These are phyloP conservation scores for Phytophthora ramorum DNA, from an alignment of 352 stramenopile species.

Conservation along the genomic window DNA sequence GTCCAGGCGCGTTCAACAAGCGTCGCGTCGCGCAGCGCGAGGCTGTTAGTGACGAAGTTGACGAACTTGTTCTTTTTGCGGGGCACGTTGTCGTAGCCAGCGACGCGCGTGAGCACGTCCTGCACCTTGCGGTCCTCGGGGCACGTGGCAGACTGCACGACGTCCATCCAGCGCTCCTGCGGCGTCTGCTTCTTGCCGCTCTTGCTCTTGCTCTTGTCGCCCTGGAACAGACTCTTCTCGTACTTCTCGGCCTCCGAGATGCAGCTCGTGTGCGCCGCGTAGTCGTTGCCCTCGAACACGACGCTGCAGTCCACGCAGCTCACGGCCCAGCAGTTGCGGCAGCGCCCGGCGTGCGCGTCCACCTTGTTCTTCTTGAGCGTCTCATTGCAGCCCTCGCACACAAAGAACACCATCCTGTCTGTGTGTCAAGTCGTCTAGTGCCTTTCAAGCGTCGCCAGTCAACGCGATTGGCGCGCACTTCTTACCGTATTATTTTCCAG, in stretches of 20 bases:
- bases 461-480: background rate
- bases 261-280: conserved; percentile 91
- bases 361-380: conserved; percentile 96
- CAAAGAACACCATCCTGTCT: conserved; percentile 82
- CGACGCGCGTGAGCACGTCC: conserved; percentile 78
- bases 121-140: conserved; percentile 61
- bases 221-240: conserved; percentile 88
- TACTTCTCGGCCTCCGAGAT: conserved; percentile 96
- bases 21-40: conserved; percentile 54
- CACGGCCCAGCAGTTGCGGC: conserved; percentile 90
- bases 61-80: conserved; percentile 94
- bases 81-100: conserved; percentile 90
- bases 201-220: conserved; percentile 64
- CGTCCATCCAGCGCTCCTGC: conserved; percentile 90
- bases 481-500: background rate
- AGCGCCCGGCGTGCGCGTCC: conserved; percentile 86
- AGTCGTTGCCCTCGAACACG: conserved; percentile 91
- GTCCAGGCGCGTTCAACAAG: conserved; percentile 75
- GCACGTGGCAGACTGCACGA: conserved; percentile 64
- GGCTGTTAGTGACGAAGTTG: conserved; percentile 92
- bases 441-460: conserved; percentile 26
- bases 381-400: conserved; percentile 91
- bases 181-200: conserved; percentile 77
- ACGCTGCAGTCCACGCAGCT: conserved; percentile 95
- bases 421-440: background rate